phyloP scores from a whole-genome alignment of 768 basidiomycete genomes.

The Collybiopsis luxurians region DNA sequence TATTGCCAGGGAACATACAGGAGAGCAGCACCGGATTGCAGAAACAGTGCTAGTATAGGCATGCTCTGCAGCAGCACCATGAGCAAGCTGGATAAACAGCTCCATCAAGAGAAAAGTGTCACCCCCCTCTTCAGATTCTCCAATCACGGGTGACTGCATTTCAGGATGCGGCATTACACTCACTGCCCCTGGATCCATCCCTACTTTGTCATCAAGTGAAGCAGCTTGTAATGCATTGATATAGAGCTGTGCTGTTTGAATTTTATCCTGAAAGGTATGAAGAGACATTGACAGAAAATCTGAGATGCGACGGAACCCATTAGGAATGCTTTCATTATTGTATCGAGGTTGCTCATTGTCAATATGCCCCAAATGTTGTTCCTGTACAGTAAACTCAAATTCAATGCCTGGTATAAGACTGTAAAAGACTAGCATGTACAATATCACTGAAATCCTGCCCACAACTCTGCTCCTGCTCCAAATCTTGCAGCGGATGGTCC shows the following conservation, averaged over 20 bases:
- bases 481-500: too few species aligned
- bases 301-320: too few species aligned
- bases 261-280: background rate
- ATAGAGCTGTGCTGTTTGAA: background rate
- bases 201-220: background rate
- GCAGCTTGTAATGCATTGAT: background rate
- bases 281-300: background rate
- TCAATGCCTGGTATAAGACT: too few species aligned
- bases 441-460: too few species aligned
- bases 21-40: conserved; percentile 15
- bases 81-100: background rate
- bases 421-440: too few species aligned
- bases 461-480: too few species aligned
- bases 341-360: too few species aligned
- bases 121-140: background rate
- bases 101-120: background rate
- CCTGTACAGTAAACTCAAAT: too few species aligned
- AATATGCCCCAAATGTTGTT: too few species aligned
- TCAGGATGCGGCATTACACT: background rate
- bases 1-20: too few species aligned
- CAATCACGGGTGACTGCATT: background rate
- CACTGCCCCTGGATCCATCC: background rate
- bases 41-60: conserved; percentile 6
- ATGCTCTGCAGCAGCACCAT: background rate
- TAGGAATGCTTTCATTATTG: too few species aligned